Base-by-base conservation (phyloP, 805 yeast genomes). In the Dipodascopsis tothii region DNA sequence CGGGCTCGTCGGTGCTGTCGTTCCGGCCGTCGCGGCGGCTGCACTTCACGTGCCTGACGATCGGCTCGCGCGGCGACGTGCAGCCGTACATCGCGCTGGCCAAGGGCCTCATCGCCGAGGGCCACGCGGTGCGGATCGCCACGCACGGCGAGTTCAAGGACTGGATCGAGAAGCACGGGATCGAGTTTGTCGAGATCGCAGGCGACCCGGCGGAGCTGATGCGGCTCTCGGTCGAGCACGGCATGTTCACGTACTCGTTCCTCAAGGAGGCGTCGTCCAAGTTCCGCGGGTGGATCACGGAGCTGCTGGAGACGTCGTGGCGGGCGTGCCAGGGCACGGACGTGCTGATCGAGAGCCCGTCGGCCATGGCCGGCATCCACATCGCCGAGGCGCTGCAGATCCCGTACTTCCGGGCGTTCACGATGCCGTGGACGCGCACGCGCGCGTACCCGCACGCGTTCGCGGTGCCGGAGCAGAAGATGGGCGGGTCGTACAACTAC, bases 381-480 rank as follows among this genome's bases (percentile, higher is more conserved):
- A 84, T 90, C 45, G 96, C 97, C 2, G 97, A 90, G 61, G 94
- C 94, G 1, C 64, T 90, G 45, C 76, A 78, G 18, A 82, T 90
- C 44, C 95, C 97, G 0, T 90, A 90, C 60, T 83, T 84, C 68
- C 71, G 96, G 56, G 96, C 96, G 0, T 90, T 90, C 60, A 90
- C 97, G 0, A 90, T 90, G 97, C 97, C 97, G 0, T 90, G 97
- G 97, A 85, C 96, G 0, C 67, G 95, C 48, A 88, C 97, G 0
- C 72, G 94, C 54, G 94, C 96, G 0, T 90, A 90, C 60, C 96
- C 96, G 1, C 96, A 90, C 68, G 96, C 97, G 0, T 87, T 90
- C 52, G 78, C 88, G 60, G 95, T 85, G 5, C 96, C 97, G 0
- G 96, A 87, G 48, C 94, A 84, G 63, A 85, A 82, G 59, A 74